A percentile compares a stretch with the other conserved stretches of the same genome.
These are phyloP conservation scores for Termitomyces sp. DNA, from an alignment of 1,284 basidiomycete genomes.

Conservation along the genomic window DNA sequence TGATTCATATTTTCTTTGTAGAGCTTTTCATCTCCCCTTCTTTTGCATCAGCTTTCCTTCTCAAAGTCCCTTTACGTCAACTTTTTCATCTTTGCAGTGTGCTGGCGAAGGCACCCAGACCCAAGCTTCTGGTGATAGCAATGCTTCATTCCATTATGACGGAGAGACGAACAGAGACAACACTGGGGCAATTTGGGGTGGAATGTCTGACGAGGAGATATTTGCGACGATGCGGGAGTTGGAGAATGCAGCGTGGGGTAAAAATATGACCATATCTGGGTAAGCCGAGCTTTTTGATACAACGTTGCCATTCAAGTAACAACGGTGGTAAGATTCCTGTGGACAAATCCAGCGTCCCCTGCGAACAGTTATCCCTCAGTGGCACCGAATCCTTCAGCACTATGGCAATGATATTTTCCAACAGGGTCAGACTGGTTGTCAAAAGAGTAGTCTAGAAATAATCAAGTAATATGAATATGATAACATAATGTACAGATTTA, in stretches of 20 bases:
- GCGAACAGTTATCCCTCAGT: too few relatives aligned
- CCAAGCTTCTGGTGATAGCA: neutral
- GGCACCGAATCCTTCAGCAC: too few relatives aligned
- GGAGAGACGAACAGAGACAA: too few relatives aligned
- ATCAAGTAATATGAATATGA: too few relatives aligned
- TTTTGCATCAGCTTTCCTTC: slow-evolving; percentile 79
- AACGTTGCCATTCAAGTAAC: neutral
- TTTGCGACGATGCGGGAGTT: neutral
- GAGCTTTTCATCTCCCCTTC: slow-evolving; percentile 79
- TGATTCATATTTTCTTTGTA: slow-evolving; percentile 22
- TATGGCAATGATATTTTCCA: neutral
- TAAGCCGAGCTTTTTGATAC: neutral
- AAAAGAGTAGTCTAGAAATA: too few relatives aligned
- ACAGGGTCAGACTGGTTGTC: neutral
- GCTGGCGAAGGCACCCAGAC: neutral
- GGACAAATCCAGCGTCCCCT: neutral
- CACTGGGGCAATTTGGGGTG: neutral
- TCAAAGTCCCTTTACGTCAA: slow-evolving; percentile 48
- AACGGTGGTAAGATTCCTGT: neutral
- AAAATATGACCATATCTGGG: neutral
- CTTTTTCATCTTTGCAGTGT: slow-evolving; percentile 15
- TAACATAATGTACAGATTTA: too few relatives aligned
- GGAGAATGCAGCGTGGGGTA: neutral
- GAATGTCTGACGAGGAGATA: neutral
- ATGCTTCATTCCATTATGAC: too few relatives aligned